A percentile compares a stretch with the other conserved stretches of the same genome.
Conservation (phyloP, 345 rosid genomes). For the Aquilaria yunnanensis region DNA sequence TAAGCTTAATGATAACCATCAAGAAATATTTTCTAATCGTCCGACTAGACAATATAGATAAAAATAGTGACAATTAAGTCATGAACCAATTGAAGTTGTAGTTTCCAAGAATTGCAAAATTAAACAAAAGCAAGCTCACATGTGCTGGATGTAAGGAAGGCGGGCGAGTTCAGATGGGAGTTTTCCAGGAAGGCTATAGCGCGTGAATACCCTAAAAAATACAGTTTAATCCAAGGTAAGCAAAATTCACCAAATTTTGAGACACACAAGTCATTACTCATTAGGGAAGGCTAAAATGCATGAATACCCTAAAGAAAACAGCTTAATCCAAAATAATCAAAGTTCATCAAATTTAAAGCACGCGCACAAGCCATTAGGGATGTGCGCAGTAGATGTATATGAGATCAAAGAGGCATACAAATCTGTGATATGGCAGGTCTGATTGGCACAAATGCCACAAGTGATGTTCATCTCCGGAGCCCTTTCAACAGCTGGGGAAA, state of each 20-base stretch:
- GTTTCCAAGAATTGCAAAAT: neutral
- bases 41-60: neutral
- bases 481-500: conserved; percentile 8
- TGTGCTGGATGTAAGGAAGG: conserved; percentile 35
- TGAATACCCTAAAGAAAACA: conserved; percentile 29
- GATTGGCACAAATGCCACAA: conserved; percentile 28
- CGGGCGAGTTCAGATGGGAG: conserved; percentile 41
- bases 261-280: too few species aligned
- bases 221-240: too few species aligned
- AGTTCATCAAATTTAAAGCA: too few species aligned
- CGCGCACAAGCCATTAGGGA: too few species aligned
- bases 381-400: too few species aligned
- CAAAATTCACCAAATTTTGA: too few species aligned
- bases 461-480: conserved; percentile 15
- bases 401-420: conserved; percentile 20
- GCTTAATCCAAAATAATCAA: too few species aligned
- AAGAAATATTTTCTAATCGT: neutral
- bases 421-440: conserved; percentile 30
- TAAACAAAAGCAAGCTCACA: conserved; percentile 27
- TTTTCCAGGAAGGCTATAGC: conserved; percentile 40
- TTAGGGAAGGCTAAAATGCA: conserved; percentile 33
- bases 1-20: neutral
- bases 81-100: neutral
- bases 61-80: neutral
- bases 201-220: conserved; percentile 35